These are phyloP conservation scores for Rosa rugosa DNA, from an alignment of 306 rosid species.

Conservation along the genomic window DNA sequence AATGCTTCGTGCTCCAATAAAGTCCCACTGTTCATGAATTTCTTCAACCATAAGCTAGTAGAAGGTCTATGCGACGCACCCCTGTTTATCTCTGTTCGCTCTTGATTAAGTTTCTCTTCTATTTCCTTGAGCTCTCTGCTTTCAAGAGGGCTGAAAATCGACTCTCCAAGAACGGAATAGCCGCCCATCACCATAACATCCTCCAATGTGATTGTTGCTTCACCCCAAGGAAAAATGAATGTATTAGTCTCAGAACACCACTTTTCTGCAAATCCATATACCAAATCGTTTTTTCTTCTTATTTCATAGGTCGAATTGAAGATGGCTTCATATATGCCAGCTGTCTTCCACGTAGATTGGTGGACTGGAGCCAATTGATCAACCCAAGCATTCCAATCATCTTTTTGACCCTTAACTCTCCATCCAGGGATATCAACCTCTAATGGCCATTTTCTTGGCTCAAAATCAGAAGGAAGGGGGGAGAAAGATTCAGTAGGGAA, in stretches of 20 bases:
- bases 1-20: too few species aligned
- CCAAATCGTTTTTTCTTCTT: constrained; percentile 5
- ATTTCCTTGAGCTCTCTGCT: neutral
- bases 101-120: neutral
- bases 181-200: constrained; percentile 29
- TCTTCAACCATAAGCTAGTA: too few species aligned
- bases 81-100: too few species aligned
- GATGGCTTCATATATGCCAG: constrained; percentile 48
- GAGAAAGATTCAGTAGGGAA: neutral
- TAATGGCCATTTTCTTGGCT: constrained; percentile 18
- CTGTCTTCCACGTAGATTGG: constrained; percentile 44
- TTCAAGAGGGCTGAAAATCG: neutral
- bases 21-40: too few species aligned
- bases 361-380: constrained; percentile 26
- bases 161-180: neutral
- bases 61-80: too few species aligned
- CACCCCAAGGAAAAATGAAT: constrained; percentile 48
- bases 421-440: constrained; percentile 28
- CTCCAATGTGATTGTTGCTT: constrained; percentile 51
- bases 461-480: neutral
- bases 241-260: constrained; percentile 42
- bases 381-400: constrained; percentile 44
- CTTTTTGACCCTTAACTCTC: neutral
- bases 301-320: constrained; percentile 16
- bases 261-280: constrained; percentile 33